Base-by-base conservation (phyloP, 2,329 filamentous ascomycete genomes). In the Dichotomopilus funicola region DNA sequence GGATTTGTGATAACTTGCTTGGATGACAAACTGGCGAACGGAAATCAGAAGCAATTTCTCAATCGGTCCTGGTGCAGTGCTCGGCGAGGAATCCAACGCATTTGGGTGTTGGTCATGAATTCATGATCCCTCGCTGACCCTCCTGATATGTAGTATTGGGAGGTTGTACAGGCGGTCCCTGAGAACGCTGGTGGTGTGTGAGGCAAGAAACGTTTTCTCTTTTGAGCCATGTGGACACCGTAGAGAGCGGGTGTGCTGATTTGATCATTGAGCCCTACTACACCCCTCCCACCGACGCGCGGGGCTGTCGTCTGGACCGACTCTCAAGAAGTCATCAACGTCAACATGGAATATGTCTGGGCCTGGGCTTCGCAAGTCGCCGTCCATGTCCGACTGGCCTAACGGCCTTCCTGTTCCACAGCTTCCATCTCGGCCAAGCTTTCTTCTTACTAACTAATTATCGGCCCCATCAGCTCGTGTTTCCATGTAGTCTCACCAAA, bases 391-490 rank as follows among this genome's bases (percentile, higher is more conserved):
- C 41, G 6, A 13, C 8, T 44, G 31, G 31, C 42, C 42, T 27
- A 13, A 33, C 10, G 36, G 35, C 5, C 31, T 11, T 53, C 35
- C 46, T 41, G 48, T 51, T 55, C 48, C 47, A 50, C 47, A 10
- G 19, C 50, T 42, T 48, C 48, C 47, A 27, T 27, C 12, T 38
- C 12, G 41, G 48, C 52, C 45, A 55, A 55, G 52, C 42, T 49
- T 41, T 35, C 38, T 34, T 41, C n/a, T 41, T 12, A 12, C 31
- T 27, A 27, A 27, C 19, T 27, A 27, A 27, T 27, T 27, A 27
- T 27, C 49, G 10, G 47, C 11, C 10, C 54, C 51, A 60, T 62
- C 58, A 62, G 51, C 59, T 58, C 61, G 53, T 46, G 47, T 44
- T 43, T 47, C 31, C 57, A 60, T 63, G 60, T 64, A 60, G 58